Evolutionary conservation across 2,329 filamentous ascomycete genomes (phyloP), one percentile per base, ranked within the genome.

Genomic region (Aureobasidium sp.): DNA sequence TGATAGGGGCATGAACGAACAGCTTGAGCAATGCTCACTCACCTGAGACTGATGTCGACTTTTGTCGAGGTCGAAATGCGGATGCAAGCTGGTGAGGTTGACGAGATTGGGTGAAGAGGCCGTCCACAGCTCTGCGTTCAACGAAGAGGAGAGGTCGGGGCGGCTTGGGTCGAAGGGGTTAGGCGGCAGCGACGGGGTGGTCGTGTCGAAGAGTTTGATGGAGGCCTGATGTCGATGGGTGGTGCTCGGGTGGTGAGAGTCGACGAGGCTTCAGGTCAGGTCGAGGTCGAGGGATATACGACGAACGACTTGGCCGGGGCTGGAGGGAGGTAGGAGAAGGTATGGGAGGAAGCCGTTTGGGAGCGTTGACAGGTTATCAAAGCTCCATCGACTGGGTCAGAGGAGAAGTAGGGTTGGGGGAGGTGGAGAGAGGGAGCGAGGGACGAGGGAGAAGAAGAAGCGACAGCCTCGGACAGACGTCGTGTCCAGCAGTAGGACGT

Each of bases 121-220:
- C 57, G 57, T 60, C 57, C 57, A 51, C 44, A 45, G 70, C 73
- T 74, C 73, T 73, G 69, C 71, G 72, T 67, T 73, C 72, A 76
- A 76, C 75, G 73, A 74, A 73, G 74, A 75, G 71, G 71, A 73
- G 70, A 72, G 70, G 67, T 68, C 68, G 70, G 72, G 70, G 42
- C 47, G 48, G 47, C 49, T 37, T 27, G 71, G 69, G 67, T 68
- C 68, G 70, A 72, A 72, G 70, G 42, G 39, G 37, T 36, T 20
- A 47, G 59, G 34, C 49, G 37, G 59, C 41, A 53, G 34, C 59
- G 45, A 52, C 48, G 47, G 27, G 5, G 36, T 22, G 27, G 49
- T 31, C 31, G 37, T 47, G 31, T 39, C 31, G 20, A 53, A 45
- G 42, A 12, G n/a, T 47, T 60, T 42, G 45, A 36, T 25, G 57